Conservation (phyloP, 495 filamentous ascomycete species). For the Penicillium taxi region DNA sequence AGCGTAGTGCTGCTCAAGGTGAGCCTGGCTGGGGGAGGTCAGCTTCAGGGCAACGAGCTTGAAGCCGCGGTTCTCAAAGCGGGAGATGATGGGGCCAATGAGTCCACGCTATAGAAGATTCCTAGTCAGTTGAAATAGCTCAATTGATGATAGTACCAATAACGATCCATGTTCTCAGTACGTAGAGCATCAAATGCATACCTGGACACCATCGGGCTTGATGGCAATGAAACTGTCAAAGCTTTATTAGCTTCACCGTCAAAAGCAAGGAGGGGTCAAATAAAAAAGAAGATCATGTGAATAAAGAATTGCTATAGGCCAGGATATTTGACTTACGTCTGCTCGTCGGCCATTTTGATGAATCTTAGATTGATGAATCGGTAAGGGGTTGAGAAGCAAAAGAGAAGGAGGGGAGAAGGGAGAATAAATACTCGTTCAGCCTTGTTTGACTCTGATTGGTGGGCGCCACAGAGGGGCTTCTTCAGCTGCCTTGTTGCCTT, state of each 20-base stretch:
- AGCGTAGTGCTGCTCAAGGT: slow-evolving; percentile 95
- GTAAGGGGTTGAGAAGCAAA: slow-evolving; percentile 23
- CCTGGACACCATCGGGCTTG: slow-evolving; percentile 99
- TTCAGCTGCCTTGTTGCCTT: slow-evolving; percentile 14
- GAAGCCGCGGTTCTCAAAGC: slow-evolving; percentile 95
- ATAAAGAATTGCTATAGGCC: slow-evolving; percentile 12
- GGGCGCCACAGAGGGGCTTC: slow-evolving; percentile 20
- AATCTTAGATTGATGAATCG: slow-evolving; percentile 23
- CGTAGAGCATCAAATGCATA: slow-evolving; percentile 35
- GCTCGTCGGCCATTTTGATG: slow-evolving; percentile 76
- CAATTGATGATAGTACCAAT: slow-evolving; percentile 11
- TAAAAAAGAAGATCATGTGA: slow-evolving; percentile 6
- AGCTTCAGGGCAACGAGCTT: slow-evolving; percentile 99
- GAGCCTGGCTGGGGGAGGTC: slow-evolving; percentile 71
- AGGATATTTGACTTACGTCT: slow-evolving; percentile 64
- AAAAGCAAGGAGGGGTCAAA: slow-evolving; percentile 22
- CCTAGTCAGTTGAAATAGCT: slow-evolving; percentile 18
- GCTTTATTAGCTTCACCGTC: slow-evolving; percentile 40
- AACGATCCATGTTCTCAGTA: background rate
- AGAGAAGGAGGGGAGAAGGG: slow-evolving; percentile 23
- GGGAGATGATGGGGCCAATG: slow-evolving; percentile 88
- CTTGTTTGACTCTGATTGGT: slow-evolving; percentile 19
- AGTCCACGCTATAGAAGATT: slow-evolving; percentile 69
- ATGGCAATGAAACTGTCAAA: slow-evolving; percentile 86
- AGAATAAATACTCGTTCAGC: slow-evolving; percentile 23